phyloP scores from a whole-genome alignment of 2,329 filamentous ascomycete species.

The Ophiocordyceps camponoti-rufipedis region DNA sequence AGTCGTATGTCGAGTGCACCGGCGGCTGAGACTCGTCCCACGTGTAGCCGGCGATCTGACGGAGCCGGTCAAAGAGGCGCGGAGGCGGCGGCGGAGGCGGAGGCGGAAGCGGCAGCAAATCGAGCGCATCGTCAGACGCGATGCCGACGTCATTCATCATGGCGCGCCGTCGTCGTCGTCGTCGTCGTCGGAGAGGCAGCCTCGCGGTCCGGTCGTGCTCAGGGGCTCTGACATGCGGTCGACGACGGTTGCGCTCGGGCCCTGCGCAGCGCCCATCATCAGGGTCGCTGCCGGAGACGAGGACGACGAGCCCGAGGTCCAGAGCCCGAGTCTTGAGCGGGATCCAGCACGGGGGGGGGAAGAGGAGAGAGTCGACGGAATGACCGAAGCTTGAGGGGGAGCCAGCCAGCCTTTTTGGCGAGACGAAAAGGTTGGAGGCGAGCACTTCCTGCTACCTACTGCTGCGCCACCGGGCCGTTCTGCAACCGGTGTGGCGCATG shows the following conservation, averaged over 20 bases:
- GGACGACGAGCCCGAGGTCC: not conserved
- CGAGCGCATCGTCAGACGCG: constrained; percentile 34
- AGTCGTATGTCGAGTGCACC: constrained; percentile 61
- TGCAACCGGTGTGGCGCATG: constrained; percentile 1
- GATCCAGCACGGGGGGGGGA: no score
- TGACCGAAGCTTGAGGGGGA: not conserved
- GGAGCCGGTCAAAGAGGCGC: constrained; percentile 54
- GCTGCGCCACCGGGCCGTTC: not conserved
- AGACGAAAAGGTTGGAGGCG: not conserved
- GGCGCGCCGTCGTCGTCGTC: constrained; percentile 3
- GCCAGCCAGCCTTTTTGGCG: not conserved
- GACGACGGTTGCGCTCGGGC: constrained; percentile 8
- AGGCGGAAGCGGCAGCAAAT: constrained; percentile 42
- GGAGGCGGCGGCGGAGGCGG: constrained; percentile 43
- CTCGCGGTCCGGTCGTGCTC: constrained; percentile 1
- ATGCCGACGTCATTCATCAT: constrained; percentile 33
- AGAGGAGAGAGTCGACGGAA: not conserved
- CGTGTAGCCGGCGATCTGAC: constrained; percentile 54
- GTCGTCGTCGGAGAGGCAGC: not conserved
- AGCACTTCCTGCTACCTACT: not conserved
- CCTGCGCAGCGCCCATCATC: constrained; percentile 15
- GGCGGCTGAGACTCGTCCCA: constrained; percentile 50
- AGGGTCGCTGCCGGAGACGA: constrained; percentile 4
- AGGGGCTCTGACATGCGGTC: constrained; percentile 10
- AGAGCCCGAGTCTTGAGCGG: not conserved